These are phyloP conservation scores for Fusarium mundagurra DNA, from an alignment of 2,329 filamentous ascomycete genomes.

Conservation along the genomic window DNA sequence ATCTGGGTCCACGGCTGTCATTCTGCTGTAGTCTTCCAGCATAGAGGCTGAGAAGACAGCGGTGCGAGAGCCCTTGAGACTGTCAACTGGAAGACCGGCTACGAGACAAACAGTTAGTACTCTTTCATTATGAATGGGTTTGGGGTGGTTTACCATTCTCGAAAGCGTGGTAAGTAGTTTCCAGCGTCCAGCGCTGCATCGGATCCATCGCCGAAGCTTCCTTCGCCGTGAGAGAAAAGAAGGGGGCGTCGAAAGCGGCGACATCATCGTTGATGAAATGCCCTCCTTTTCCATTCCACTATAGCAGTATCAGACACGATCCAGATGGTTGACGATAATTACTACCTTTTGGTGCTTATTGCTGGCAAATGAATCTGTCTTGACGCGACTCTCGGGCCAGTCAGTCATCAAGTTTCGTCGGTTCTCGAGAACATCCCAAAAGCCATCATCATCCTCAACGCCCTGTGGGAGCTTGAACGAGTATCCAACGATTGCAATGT, in stretches of 20 bases:
- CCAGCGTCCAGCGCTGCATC: slow-evolving; percentile 48
- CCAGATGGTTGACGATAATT: rapidly evolving
- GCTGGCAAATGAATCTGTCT: background rate
- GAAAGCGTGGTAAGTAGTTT: slow-evolving; percentile 49
- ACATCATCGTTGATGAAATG: slow-evolving; percentile 44
- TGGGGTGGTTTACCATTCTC: slow-evolving; percentile 37
- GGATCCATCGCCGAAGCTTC: slow-evolving; percentile 47
- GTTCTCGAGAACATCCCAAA: slow-evolving; percentile 50
- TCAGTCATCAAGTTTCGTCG: background rate
- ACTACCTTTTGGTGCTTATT: slow-evolving; percentile 5
- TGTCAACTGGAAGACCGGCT: slow-evolving; percentile 46
- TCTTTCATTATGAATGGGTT: rapidly evolving
- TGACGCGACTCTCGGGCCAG: background rate
- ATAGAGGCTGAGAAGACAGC: slow-evolving; percentile 52
- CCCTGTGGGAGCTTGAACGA: slow-evolving; percentile 52
- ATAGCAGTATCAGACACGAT: rapidly evolving
- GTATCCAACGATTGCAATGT: slow-evolving; percentile 50
- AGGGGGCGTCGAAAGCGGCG: slow-evolving; percentile 50
- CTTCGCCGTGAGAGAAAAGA: slow-evolving; percentile 45
- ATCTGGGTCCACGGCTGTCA: slow-evolving; percentile 49
- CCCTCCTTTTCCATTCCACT: background rate
- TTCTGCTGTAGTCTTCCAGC: slow-evolving; percentile 49
- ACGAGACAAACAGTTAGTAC: background rate
- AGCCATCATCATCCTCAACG: slow-evolving; percentile 41
- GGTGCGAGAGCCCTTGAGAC: slow-evolving; percentile 43